Evolutionary conservation across 2,329 filamentous ascomycete genomes (phyloP).

Genomic region (Curvularia verruculosa): DNA sequence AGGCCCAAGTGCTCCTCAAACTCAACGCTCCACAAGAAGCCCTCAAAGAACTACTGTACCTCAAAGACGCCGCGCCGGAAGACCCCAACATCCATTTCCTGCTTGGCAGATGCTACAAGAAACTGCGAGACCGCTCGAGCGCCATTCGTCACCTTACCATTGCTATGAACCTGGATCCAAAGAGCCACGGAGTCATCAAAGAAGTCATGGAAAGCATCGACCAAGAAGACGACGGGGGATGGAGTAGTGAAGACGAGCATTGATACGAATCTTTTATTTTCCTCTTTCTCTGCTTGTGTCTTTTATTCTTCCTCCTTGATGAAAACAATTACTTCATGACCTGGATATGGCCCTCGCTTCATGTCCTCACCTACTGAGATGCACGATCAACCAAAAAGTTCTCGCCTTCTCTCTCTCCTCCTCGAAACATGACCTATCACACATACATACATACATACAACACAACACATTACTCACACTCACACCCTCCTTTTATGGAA

Average conservation of each 20-base stretch:
- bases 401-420: neutral
- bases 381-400: neutral
- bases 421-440: neutral
- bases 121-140: slow-evolving; percentile 64
- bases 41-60: slow-evolving; percentile 79
- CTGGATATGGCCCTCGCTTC: neutral
- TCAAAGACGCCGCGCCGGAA: slow-evolving; percentile 90
- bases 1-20: slow-evolving; percentile 83
- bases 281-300: neutral
- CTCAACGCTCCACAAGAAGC: slow-evolving; percentile 73
- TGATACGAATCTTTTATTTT: slow-evolving; percentile 12
- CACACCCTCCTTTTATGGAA: neutral
- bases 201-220: slow-evolving; percentile 94
- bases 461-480: neutral
- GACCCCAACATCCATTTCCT: slow-evolving; percentile 96
- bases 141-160: slow-evolving; percentile 96
- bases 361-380: neutral
- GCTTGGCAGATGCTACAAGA: slow-evolving; percentile 76
- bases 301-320: neutral
- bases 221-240: slow-evolving; percentile 64
- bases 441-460: neutral
- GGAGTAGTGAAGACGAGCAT: slow-evolving; percentile 44
- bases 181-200: slow-evolving; percentile 94
- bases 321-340: neutral
- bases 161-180: slow-evolving; percentile 92